Base-by-base conservation (phyloP, 2,329 filamentous ascomycete genomes). In the Xylariaceae sp. region DNA sequence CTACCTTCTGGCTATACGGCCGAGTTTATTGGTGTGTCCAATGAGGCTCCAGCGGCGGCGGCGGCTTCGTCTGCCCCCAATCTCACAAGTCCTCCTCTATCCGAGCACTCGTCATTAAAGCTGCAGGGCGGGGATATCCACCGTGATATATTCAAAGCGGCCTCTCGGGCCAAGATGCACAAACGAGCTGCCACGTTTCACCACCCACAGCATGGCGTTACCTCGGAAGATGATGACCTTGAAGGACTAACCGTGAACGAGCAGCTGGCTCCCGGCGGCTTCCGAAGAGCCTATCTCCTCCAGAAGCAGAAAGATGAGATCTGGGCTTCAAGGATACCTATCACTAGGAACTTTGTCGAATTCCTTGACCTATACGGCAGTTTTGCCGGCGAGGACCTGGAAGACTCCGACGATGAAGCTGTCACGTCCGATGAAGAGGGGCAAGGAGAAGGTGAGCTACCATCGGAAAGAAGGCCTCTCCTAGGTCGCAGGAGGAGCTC, bases 121-220 rank as follows among this genome's bases (percentile, higher is more conserved):
- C 77, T 92, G 3, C 88, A 88, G 65, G 89, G 89, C 45, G 89
- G 89, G 33, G 89, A 92, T 64, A 87, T 92, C 18, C 88, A 92
- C 67, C 85, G 89, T 27, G 87, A 90, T 64, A 81, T 92, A 27
- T 92, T 89, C 79, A 88, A 84, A 67, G 85, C 91, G 63, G 84
- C 86, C 57, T 83, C 85, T 13, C 77, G 83, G 32, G 73, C 71
- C 69, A 70, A 80, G 65, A 63, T 73, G 71, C 68, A 76, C 73
- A 60, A 75, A 64, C 81, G 88, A 57, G 78, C 88, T 13, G 81
- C 81, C 47, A 91, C 87, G 0, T 91, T 91, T 64, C 86, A 88
- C 42, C 75, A 83, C 60, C 75, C 79, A 1, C 68, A 64, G 20
- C 84, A 86, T 37, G 21, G 9, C 16, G 37, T 24, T 10, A 73